Base-by-base conservation (phyloP, 2,329 filamentous ascomycete genomes). In the Colletotrichum sp. region DNA sequence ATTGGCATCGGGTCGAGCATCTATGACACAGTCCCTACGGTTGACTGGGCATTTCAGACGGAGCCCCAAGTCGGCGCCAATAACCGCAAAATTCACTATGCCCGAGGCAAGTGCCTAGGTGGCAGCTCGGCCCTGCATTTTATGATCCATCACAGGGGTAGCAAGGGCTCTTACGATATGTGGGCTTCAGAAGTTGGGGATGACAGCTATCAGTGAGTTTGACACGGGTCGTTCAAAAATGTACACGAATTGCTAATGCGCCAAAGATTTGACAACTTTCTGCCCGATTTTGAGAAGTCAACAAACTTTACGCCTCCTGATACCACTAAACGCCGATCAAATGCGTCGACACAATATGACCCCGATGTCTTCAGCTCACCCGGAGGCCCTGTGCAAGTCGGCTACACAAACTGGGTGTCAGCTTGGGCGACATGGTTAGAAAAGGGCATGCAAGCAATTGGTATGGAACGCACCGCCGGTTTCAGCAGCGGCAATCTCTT, bases 401-500 rank as follows among this genome's bases (percentile, higher is more conserved):
- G 79, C 8, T 82, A 76, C 64, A 59, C 78, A 65, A 82, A 80
- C 78, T 82, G 78, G 25, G 79, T 68, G 28, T 55, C 79, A 12
- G 60, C 80, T 3, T 80, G 77, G n/a, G 69, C 71, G 48, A 79
- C 78, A 0, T 82, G 78, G 74, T 72, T 78, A 44, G 77, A 74
- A 13, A 52, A 52, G 28, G 86, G 82, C 2, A 82, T 89, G 75
- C 77, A 85, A 19, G 82, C 82, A 2, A 83, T 88, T 13, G 87
- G 87, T 3, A 80, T 90, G 75, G 80, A 25, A n/a, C 77, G 30
- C 6, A 32, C 4, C 68, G 80, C 3, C 27, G 87, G 84, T 25
- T 87, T 88, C 77, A 85, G 86, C 74, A 82, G 81, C 55, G 88
- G 88, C 36, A 78, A 78, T 3, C 79, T 90, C 12, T 74, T 85